Percentiles rank a stretch among this genome's conserved stretches.
These are phyloP conservation scores for Colletotrichum gloeosporioides DNA, from an alignment of 2,329 filamentous ascomycete species.

Conservation along the genomic window DNA sequence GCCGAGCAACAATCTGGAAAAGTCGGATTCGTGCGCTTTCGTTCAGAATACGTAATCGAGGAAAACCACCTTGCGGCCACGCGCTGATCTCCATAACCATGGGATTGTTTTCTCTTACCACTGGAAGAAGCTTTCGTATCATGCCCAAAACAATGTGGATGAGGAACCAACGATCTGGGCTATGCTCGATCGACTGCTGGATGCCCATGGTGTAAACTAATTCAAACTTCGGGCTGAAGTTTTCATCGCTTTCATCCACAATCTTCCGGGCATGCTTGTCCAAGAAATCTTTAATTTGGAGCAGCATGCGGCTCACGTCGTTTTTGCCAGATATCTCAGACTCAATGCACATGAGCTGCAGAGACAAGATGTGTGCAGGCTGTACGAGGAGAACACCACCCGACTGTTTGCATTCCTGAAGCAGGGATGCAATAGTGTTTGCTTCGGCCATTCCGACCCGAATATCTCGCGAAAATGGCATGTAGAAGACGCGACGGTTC, in stretches of 20 bases:
- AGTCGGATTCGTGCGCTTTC: conserved; percentile 33
- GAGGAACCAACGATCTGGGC: conserved; percentile 60
- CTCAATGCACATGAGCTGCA: conserved; percentile 67
- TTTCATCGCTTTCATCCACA: conserved; percentile 71
- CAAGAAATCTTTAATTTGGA: conserved; percentile 50
- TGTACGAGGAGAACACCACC: conserved; percentile 65
- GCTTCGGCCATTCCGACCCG: conserved; percentile 36
- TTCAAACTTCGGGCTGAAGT: conserved; percentile 65
- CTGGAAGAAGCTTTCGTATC: conserved; percentile 34
- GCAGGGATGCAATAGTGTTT: conserved; percentile 39
- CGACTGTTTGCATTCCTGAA: conserved; percentile 48
- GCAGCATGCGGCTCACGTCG: conserved; percentile 35
- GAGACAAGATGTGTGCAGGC: conserved; percentile 68
- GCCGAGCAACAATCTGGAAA: conserved; percentile 34
- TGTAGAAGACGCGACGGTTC: conserved; percentile 56
- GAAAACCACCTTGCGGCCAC: conserved; percentile 42
- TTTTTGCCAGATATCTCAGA: conserved; percentile 36
- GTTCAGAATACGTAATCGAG: conserved; percentile 53
- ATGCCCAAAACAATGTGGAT: conserved; percentile 58
- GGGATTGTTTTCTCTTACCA: no score
- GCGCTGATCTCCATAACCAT: conserved; percentile 27
- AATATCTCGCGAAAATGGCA: conserved; percentile 64
- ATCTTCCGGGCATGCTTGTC: conserved; percentile 55
- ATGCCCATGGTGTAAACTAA: conserved; percentile 67
- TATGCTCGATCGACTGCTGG: conserved; percentile 54